These are phyloP conservation scores for Lentinula detonsa DNA, from an alignment of 768 basidiomycete genomes.

Conservation along the genomic window DNA sequence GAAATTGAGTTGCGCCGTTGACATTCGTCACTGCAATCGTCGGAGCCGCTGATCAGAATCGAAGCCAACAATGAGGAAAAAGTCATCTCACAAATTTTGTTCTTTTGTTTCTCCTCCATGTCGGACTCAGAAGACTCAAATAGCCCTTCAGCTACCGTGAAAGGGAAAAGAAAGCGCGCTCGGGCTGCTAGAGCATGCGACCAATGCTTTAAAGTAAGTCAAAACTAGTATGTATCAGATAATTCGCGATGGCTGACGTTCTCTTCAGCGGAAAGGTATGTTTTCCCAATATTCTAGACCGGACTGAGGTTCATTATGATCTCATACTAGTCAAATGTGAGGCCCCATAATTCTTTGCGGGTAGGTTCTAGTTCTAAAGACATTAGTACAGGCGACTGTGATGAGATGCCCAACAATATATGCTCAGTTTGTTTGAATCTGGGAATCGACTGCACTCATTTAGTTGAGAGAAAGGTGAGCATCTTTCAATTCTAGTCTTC, in stretches of 20 bases:
- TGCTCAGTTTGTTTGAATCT: constrained; percentile 3
- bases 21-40: not conserved
- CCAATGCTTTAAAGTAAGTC: not conserved
- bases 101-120: not conserved
- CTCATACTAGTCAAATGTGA: not conserved
- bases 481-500: not conserved
- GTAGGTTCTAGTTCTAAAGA: not conserved
- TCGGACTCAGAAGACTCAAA: not conserved
- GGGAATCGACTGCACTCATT: not conserved
- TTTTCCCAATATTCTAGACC: not conserved
- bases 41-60: not conserved
- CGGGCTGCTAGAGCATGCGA: not conserved
- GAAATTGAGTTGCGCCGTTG: not conserved
- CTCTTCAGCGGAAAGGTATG: not conserved
- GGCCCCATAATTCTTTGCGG: not conserved
- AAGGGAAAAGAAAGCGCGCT: not conserved
- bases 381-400: not conserved
- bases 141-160: not conserved
- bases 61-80: not conserved
- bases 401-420: not conserved
- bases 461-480: not conserved
- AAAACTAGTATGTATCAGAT: not conserved
- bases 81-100: not conserved
- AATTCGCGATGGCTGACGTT: not conserved
- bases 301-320: not conserved